phyloP scores from a whole-genome alignment of 768 basidiomycete genomes.

The Hydnomerulius pinastri region DNA sequence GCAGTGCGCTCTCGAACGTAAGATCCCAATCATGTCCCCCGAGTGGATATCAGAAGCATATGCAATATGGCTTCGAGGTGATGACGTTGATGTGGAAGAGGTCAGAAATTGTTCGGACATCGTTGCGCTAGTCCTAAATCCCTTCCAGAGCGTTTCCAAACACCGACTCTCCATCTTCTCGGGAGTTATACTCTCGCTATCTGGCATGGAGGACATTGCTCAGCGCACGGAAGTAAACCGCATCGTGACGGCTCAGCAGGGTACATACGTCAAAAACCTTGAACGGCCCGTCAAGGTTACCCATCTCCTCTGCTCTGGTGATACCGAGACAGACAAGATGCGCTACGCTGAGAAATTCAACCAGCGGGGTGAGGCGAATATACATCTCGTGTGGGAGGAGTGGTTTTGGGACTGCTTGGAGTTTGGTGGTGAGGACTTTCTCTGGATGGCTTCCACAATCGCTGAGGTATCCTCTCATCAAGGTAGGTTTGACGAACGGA shows the following conservation, averaged over 20 bases:
- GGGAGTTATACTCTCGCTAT: conserved; percentile 67
- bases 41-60: conserved; percentile 79
- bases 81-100: conserved; percentile 69
- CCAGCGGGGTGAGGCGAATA: conserved; percentile 65
- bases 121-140: background rate
- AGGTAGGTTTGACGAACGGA: conserved; percentile 67
- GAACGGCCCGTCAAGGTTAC: conserved; percentile 81
- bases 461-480: conserved; percentile 3
- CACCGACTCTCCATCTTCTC: conserved; percentile 77
- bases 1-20: conserved; percentile 81
- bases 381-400: conserved; percentile 88
- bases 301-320: conserved; percentile 77
- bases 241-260: conserved; percentile 59
- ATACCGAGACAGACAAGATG: conserved; percentile 74
- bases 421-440: conserved; percentile 54
- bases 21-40: conserved; percentile 76
- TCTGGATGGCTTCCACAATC: background rate
- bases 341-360: conserved; percentile 77
- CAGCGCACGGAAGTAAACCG: conserved; percentile 65
- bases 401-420: conserved; percentile 95
- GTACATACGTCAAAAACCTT: conserved; percentile 71
- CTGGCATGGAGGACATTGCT: conserved; percentile 68
- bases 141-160: conserved; percentile 50
- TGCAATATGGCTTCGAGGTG: conserved; percentile 74
- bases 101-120: conserved; percentile 37